phyloP scores from a whole-genome alignment of 345 rosid species.

The Chamaenerion angustifolium region DNA sequence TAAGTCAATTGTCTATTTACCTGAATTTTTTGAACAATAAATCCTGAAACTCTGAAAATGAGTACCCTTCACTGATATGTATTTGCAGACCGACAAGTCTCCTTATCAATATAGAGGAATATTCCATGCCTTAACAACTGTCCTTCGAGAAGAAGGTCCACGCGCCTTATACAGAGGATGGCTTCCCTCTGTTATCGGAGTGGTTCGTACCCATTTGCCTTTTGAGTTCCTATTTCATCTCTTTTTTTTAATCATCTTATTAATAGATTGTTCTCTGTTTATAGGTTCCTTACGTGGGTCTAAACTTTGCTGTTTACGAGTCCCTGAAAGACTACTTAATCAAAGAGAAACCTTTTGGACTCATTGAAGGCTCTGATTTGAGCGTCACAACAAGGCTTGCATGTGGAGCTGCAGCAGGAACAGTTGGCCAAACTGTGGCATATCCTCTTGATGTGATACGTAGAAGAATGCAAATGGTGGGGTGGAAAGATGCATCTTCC shows the following conservation, averaged over 20 bases:
- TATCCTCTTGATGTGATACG: slow-evolving; percentile 97
- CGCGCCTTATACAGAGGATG: slow-evolving; percentile 95
- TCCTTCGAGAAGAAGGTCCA: slow-evolving; percentile 87
- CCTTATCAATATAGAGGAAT: slow-evolving; percentile 92
- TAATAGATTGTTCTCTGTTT: slow-evolving; percentile 7
- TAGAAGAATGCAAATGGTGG: slow-evolving; percentile 98
- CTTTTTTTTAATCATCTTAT: slow-evolving; percentile 2
- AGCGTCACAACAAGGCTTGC: slow-evolving; percentile 70
- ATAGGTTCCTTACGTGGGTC: slow-evolving; percentile 97
- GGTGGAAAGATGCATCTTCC: slow-evolving; percentile 91
- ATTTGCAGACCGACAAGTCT: slow-evolving; percentile 64
- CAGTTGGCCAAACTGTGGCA: slow-evolving; percentile 95
- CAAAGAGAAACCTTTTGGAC: slow-evolving; percentile 46
- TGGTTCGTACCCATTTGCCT: slow-evolving; percentile 35
- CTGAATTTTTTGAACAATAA: too few species aligned
- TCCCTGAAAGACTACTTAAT: slow-evolving; percentile 82
- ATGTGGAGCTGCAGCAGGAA: slow-evolving; percentile 96
- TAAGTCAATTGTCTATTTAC: not conserved
- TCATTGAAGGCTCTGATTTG: slow-evolving; percentile 64
- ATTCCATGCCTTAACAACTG: slow-evolving; percentile 52
- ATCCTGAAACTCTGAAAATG: too few species aligned
- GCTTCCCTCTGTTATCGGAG: slow-evolving; percentile 99
- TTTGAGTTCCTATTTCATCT: not conserved
- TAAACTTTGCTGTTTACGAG: slow-evolving; percentile 89
- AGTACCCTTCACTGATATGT: too few species aligned